Evolutionary conservation across 805 yeast genomes (phyloP), one percentile per base, ranked within the genome.

Genomic region (Yarrowia sp.): DNA sequence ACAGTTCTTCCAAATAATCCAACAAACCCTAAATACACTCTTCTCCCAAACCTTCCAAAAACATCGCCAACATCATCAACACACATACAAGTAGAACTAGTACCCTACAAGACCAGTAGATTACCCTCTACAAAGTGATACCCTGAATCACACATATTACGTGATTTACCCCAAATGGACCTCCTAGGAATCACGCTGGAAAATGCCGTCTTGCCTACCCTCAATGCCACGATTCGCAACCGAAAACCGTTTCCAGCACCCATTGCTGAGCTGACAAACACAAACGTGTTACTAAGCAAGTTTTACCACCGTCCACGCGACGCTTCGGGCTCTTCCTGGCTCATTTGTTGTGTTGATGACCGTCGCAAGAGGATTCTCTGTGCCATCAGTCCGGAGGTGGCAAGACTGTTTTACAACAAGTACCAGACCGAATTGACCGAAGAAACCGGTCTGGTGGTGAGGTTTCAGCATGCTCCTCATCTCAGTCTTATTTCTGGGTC

Each of bases 291-390:
- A 7, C 26, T 52, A 24, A 52, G 61, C 61, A 30, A 12, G 12
- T 52, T 36, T 17, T 26, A 38, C 61, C 36, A 52, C 61, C 61
- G 46, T 11, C 61, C 61, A 19, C 61, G 61, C 16, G 61, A 52
- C 46, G 17, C 43, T n/a, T n/a, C 32, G 9, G 26, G 35, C 5
- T 36, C 59, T 8, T 51, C 59, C 11, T 51, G 59, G 61, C 21
- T 36, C 26, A 52, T 52, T n/a, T 35, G 35, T 17, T 24, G 17
- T 10, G 44, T 52, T 10, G 44, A 52, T 14, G 61, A 52, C 17
- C 32, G 61, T 12, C 44, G 61, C 36, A 52, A 52, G n/a, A 21
- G 61, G 9, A 33, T 36, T 3, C 26, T 52, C 2, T 52, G 61
- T 17, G 44, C 44, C 16, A 11, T 52, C 5, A 17, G 35, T 35